Conservation (phyloP, 352 stramenopile species). For the Pilasporangium apinafurcum region DNA sequence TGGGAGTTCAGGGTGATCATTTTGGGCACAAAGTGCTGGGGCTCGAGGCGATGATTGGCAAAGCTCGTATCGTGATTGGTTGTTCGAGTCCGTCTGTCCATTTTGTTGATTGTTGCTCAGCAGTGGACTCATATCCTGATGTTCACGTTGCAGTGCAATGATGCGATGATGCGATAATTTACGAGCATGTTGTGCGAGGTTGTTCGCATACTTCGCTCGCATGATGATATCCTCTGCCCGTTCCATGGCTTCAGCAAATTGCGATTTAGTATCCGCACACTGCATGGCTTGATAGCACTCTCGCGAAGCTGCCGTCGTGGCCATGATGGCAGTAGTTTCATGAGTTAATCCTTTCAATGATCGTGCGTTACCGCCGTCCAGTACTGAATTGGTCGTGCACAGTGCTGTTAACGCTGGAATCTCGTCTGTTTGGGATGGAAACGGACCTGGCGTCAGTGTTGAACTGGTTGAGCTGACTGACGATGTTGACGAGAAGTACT, state of each 20-base stretch:
- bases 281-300: constrained; percentile 3
- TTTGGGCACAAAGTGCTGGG: no score
- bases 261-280: constrained; percentile 17
- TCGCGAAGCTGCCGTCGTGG: constrained; percentile 11
- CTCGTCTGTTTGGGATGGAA: constrained; percentile 6
- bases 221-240: constrained; percentile 56
- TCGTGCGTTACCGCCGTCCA: constrained; percentile 7
- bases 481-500: constrained; percentile 21
- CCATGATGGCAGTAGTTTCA: constrained; percentile 9
- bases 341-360: constrained; percentile 14
- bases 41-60: no score
- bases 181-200: constrained; percentile 63
- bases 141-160: constrained; percentile 54
- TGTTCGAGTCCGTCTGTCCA: no score
- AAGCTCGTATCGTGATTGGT: constrained; percentile 13
- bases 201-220: constrained; percentile 51
- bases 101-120: constrained; percentile 12
- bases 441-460: constrained; percentile 12
- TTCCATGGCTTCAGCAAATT: constrained; percentile 43
- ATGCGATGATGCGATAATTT: constrained; percentile 64
- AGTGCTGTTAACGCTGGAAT: constrained; percentile 6
- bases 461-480: neutral
- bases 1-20: no score
- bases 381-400: constrained; percentile 9
- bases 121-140: constrained; percentile 28